These are phyloP conservation scores for Aspergillus brunneoviolaceus DNA, from an alignment of 2,329 filamentous ascomycete genomes.

Conservation along the genomic window DNA sequence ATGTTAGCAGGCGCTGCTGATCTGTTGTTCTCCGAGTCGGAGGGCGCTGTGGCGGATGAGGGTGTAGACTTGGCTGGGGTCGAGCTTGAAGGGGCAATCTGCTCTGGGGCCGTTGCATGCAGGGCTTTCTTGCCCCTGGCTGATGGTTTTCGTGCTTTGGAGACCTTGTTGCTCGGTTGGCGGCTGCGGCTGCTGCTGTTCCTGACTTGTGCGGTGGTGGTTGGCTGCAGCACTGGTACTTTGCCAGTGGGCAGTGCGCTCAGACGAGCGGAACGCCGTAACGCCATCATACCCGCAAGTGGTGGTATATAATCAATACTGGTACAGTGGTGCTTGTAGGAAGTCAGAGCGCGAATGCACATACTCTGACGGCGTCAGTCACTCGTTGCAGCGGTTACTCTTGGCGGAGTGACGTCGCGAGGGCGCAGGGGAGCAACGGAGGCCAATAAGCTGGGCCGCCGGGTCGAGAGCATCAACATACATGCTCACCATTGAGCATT, in stretches of 20 bases:
- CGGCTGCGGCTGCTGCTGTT: constrained; percentile 15
- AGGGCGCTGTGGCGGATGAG: constrained; percentile 9
- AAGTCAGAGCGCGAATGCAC: not conserved
- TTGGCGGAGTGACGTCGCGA: not conserved
- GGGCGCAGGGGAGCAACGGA: not conserved
- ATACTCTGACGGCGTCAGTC: not conserved
- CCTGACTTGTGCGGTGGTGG: constrained; percentile 22
- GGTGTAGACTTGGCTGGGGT: not conserved
- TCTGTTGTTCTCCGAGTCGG: constrained; percentile 22
- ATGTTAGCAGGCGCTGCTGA: constrained; percentile 36
- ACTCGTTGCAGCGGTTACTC: not conserved
- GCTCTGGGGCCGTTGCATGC: not conserved
- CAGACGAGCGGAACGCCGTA: constrained; percentile 54
- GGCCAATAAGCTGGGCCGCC: not conserved
- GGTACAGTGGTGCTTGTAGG: not conserved
- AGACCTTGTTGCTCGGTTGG: constrained; percentile 25
- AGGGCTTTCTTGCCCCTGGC: constrained; percentile 25
- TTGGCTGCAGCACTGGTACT: constrained; percentile 18
- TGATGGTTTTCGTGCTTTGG: constrained; percentile 30
- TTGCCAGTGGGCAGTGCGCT: constrained; percentile 29
- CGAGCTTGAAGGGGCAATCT: not conserved
- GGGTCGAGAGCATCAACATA: not conserved
- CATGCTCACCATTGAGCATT: not conserved
- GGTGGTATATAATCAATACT: not conserved
- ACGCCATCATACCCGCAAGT: constrained; percentile 44